phyloP scores from a whole-genome alignment of 495 filamentous ascomycete genomes.

The Podospora conica region DNA sequence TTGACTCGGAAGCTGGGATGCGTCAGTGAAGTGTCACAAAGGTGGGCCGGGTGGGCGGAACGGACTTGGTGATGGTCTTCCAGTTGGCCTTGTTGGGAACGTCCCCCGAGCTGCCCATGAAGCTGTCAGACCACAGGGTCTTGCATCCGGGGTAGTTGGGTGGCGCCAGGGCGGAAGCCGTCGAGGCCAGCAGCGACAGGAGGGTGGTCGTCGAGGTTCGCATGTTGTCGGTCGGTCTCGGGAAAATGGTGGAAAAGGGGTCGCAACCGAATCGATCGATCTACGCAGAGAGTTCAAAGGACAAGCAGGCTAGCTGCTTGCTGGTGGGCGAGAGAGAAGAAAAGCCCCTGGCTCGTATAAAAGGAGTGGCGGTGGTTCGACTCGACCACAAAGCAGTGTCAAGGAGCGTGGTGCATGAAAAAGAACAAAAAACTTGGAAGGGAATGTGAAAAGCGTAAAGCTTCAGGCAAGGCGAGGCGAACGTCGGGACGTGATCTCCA shows the following conservation, averaged over 20 bases:
- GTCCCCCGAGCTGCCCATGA: conserved; percentile 19
- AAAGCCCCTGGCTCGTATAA: background rate
- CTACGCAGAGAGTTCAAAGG: background rate
- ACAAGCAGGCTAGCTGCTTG: background rate
- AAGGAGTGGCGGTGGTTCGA: conserved; percentile 1
- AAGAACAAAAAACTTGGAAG: background rate
- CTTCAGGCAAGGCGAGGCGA: conserved; percentile 1
- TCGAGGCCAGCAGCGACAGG: conserved; percentile 18
- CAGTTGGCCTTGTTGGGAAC: conserved; percentile 25
- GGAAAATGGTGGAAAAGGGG: background rate
- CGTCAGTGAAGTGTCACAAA: background rate
- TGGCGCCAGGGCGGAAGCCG: conserved; percentile 17
- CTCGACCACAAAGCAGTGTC: background rate
- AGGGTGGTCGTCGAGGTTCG: conserved; percentile 11
- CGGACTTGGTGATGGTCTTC: conserved; percentile 34
- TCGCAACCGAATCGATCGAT: background rate
- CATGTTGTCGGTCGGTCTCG: conserved; percentile 12
- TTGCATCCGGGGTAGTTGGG: conserved; percentile 23
- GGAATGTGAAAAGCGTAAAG: conserved; percentile 4
- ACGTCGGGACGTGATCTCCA: background rate
- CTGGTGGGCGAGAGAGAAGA: background rate
- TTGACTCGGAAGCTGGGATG: conserved; percentile 34
- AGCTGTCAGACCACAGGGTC: conserved; percentile 26
- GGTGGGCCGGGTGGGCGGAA: background rate
- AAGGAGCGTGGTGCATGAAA: conserved; percentile 3